Conservation (phyloP, 495 filamentous ascomycete species). For the Eremomyces bilateralis region DNA sequence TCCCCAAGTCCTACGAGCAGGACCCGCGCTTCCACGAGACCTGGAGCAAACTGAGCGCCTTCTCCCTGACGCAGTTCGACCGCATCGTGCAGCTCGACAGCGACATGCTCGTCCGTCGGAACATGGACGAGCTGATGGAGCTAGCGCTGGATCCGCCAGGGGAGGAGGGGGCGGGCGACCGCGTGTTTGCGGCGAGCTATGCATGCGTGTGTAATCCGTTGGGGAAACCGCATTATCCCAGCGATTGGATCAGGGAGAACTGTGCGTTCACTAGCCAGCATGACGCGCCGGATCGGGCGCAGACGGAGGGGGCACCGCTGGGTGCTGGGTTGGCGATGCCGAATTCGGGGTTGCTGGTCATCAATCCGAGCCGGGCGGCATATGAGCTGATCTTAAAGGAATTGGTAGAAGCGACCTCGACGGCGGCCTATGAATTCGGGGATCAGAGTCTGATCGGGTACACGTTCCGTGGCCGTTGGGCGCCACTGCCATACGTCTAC, state of each 20-base stretch:
- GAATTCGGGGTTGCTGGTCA: conserved; percentile 56
- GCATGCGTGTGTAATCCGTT: conserved; percentile 71
- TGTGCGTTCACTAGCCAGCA: conserved; percentile 62
- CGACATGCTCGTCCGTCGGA: conserved; percentile 56
- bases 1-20: conserved; percentile 32
- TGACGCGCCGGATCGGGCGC: conserved; percentile 30
- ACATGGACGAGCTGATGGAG: conserved; percentile 80
- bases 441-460: conserved; percentile 55
- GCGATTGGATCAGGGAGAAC: conserved; percentile 46
- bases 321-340: conserved; percentile 37
- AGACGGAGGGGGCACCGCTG: conserved; percentile 28
- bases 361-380: conserved; percentile 34
- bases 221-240: conserved; percentile 52
- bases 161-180: conserved; percentile 26
- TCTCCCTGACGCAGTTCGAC: conserved; percentile 46
- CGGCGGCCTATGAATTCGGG: conserved; percentile 41
- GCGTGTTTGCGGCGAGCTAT: conserved; percentile 51
- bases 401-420: conserved; percentile 23
- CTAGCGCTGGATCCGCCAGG: conserved; percentile 36
- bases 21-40: conserved; percentile 62
- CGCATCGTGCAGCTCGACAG: conserved; percentile 62
- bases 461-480: conserved; percentile 45
- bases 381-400: conserved; percentile 33
- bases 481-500: conserved; percentile 53
- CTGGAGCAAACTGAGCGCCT: conserved; percentile 68